Base-by-base conservation (phyloP, 768 basidiomycete genomes). In the Porphyrellus cyaneotinctus region DNA sequence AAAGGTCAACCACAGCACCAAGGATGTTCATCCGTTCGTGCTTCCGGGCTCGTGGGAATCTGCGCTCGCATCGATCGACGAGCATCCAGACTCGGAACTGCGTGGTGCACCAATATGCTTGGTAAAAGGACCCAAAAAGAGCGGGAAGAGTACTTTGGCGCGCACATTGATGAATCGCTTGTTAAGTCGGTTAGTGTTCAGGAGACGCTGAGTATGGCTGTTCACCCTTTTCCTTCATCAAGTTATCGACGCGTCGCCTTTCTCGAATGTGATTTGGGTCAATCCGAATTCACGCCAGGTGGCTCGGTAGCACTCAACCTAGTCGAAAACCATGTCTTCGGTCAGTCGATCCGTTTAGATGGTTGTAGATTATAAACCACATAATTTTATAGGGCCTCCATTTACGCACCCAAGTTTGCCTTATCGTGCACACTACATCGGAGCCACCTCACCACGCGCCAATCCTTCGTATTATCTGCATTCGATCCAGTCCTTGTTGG, bases 241-340 rank as follows among this genome's bases (percentile, higher is more conserved):
- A 91, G 88, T 26, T 91, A 90, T 71, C 75, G 76, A 22, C 77
- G 77, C n/a, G 91, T 97, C 3, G 95, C 93, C 0, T 97, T 82
- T 66, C 78, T 99, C 9, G 95, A 98, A 65, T 91, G 89, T 53
- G 95, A 99, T 70, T 61, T 91, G 4, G 95, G 95, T 17, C 95
- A 99, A 70, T 88, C 92, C 4, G 95, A 97, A 68, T 95, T 97
- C 64, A 87, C 88, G 1, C 86, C 91, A 1, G 85, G 84, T 0
- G 95, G 94, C 0, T 79, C 91, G 71, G 87, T 97, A 13, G 80
- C 91, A 0, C 70, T 99, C 26, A 87, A 84, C 65, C 58, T 95
- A 1, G 58, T 97, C 15, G 81, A 85, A 10, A 64, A 65, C 2
- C 84, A 83, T 18, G 57, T 88, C 2, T 83, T 97, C 33, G 95